Conservation (phyloP, 495 filamentous ascomycete genomes). For the Barbatosphaeria neglecta region DNA sequence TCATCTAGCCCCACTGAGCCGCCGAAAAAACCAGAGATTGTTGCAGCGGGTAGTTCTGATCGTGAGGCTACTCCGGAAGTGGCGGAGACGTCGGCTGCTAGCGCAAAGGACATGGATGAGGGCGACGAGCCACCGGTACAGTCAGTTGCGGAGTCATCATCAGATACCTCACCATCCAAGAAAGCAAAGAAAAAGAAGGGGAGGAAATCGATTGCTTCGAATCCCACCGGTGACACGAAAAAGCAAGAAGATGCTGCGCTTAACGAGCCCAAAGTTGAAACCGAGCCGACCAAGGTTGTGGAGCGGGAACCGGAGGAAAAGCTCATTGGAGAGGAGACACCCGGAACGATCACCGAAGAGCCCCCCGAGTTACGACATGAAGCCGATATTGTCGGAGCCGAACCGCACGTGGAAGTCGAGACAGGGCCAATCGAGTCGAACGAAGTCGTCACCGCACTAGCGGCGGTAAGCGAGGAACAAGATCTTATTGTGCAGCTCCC, state of each 20-base stretch:
- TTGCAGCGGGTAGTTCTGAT: neutral
- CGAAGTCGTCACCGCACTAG: neutral
- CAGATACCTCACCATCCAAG: conserved; percentile 7
- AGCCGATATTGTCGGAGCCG: neutral
- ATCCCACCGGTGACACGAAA: neutral
- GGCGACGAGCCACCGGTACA: neutral
- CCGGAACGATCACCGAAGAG: neutral
- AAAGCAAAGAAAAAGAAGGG: conserved; percentile 12
- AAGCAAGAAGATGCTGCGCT: neutral
- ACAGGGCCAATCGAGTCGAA: neutral
- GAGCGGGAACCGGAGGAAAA: neutral
- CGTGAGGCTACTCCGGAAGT: neutral
- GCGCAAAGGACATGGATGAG: neutral
- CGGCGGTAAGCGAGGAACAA: neutral
- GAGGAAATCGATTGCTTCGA: neutral
- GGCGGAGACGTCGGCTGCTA: neutral
- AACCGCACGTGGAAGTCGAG: neutral
- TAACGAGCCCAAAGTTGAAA: neutral
- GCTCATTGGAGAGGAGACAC: neutral
- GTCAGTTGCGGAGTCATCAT: neutral
- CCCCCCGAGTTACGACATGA: neutral
- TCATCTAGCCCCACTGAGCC: neutral
- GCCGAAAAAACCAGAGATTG: neutral
- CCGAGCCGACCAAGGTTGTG: neutral
- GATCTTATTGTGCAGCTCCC: neutral